These are phyloP conservation scores for Artemisia argyi DNA, from an alignment of 129 eudicot species.

Conservation along the genomic window DNA sequence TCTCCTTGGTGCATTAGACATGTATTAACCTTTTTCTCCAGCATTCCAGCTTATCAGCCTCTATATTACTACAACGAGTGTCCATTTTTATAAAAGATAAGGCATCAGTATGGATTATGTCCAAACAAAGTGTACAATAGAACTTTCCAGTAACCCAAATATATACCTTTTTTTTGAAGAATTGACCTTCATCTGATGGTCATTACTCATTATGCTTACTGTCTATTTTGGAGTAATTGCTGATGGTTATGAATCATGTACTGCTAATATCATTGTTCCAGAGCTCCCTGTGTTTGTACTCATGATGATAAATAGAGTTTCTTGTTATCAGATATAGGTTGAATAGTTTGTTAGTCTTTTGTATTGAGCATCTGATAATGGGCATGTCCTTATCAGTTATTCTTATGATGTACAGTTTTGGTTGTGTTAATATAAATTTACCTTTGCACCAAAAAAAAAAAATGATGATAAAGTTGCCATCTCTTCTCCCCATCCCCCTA, in stretches of 20 bases:
- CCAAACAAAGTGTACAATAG: background rate
- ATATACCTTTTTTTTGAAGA: background rate
- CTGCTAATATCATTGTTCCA: background rate
- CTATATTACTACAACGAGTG: background rate
- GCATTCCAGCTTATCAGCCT: background rate
- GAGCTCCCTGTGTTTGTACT: background rate
- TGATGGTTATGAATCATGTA: background rate
- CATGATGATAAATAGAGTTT: too few species aligned
- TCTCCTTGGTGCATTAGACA: background rate
- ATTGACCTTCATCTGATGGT: background rate
- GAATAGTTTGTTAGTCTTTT: too few species aligned
- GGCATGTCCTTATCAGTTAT: too few species aligned
- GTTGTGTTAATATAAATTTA: too few species aligned
- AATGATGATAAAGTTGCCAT: background rate
- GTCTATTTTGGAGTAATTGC: slow-evolving; percentile 2
- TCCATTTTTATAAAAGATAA: background rate
- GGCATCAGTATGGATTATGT: background rate
- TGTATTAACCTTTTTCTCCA: background rate
- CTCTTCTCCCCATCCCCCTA: background rate
- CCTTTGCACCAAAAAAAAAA: too few species aligned
- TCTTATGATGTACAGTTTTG: too few species aligned
- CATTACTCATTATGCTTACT: background rate
- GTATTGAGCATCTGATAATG: too few species aligned
- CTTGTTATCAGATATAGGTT: too few species aligned
- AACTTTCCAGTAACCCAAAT: background rate